Evolutionary conservation across 148 eudicot genomes (phyloP).

Genomic region (Nyssa sinensis): DNA sequence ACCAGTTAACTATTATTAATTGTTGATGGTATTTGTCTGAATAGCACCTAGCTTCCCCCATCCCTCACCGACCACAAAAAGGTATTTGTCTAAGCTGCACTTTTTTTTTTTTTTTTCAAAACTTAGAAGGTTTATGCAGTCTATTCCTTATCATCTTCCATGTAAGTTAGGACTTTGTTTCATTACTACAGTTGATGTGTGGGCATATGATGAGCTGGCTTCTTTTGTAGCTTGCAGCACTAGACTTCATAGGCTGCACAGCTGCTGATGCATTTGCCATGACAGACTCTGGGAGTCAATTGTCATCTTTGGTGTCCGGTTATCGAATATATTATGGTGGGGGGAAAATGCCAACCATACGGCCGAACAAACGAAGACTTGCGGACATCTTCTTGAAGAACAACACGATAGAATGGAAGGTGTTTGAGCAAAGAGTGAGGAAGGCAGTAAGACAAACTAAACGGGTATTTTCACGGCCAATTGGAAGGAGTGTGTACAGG

Average conservation of each 20-base stretch:
- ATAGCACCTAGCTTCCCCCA: too few species aligned
- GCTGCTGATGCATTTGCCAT: conserved; percentile 88
- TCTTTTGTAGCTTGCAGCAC: conserved; percentile 74
- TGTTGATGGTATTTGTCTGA: not conserved
- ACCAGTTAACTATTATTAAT: not conserved
- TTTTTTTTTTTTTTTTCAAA: too few species aligned
- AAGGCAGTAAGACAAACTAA: conserved; percentile 92
- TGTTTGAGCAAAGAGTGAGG: conserved; percentile 81
- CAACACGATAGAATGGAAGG: conserved; percentile 84
- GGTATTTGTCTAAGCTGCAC: too few species aligned
- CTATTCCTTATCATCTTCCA: not conserved
- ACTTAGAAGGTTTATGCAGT: too few species aligned
- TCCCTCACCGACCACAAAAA: too few species aligned
- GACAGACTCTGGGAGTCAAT: conserved; percentile 98
- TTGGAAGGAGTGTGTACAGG: conserved; percentile 78
- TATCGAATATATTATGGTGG: conserved; percentile 84
- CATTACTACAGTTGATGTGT: not conserved
- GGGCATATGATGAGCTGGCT: not conserved
- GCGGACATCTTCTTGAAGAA: conserved; percentile 86
- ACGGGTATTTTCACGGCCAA: conserved; percentile 74
- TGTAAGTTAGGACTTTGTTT: not conserved
- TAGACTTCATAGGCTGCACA: conserved; percentile 89
- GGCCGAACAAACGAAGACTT: conserved; percentile 95
- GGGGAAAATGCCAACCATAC: conserved; percentile 82
- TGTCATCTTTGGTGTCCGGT: conserved; percentile 89